These are phyloP conservation scores for Przewalskia tangutica DNA, from an alignment of 257 asterid species.

Conservation along the genomic window DNA sequence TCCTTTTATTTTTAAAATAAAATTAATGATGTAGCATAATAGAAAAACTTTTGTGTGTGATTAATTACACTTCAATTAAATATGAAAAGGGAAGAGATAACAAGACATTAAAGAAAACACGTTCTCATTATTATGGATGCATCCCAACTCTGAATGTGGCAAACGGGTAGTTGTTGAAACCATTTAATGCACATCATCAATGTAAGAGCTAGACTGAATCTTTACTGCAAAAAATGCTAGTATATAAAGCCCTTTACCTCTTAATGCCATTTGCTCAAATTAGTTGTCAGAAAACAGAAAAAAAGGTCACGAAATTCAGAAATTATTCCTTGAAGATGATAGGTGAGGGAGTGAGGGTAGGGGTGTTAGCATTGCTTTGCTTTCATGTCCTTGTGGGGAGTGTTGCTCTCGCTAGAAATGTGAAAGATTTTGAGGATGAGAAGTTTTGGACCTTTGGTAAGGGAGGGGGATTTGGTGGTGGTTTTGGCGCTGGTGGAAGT, in stretches of 20 bases:
- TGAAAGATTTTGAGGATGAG: constrained; percentile 12
- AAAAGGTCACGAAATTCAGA: not conserved
- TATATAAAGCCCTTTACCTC: not conserved
- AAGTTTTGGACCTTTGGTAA: constrained; percentile 2
- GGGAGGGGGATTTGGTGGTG: constrained; percentile 13
- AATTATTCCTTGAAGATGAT: constrained; percentile 10
- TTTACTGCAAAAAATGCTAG: not conserved
- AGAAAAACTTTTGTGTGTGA: too few species aligned
- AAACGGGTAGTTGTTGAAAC: not conserved
- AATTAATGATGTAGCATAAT: too few species aligned
- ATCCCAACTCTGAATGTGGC: not conserved
- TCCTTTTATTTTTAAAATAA: too few species aligned
- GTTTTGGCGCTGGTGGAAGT: constrained; percentile 2
- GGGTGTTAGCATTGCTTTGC: constrained; percentile 18
- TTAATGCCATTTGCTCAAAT: not conserved
- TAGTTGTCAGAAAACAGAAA: not conserved
- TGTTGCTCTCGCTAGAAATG: constrained; percentile 19
- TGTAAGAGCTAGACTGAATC: not conserved
- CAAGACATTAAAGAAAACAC: not conserved
- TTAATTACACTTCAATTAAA: too few species aligned
- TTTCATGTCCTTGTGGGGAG: constrained; percentile 24
- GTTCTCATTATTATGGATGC: not conserved
- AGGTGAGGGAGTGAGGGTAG: constrained; percentile 18
- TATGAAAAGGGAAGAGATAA: not conserved
- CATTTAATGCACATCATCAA: not conserved